These are phyloP conservation scores for Skeletonema potamos DNA, from an alignment of 108 stramenopile genomes.

Conservation along the genomic window DNA sequence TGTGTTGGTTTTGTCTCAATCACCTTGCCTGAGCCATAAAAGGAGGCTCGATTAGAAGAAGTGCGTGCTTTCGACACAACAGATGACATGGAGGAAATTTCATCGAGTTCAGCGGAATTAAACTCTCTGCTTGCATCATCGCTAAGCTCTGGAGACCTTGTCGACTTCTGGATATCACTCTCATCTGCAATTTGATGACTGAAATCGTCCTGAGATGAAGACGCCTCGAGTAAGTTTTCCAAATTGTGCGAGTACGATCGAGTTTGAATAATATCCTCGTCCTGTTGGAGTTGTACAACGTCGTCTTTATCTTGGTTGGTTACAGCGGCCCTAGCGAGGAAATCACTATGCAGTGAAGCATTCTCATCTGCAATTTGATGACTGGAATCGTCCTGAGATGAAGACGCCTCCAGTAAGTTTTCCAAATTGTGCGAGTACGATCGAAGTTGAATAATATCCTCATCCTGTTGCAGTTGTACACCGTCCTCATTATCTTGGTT, in stretches of 20 bases:
- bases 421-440: neutral
- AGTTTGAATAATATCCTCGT: neutral
- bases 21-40: no score
- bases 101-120: neutral
- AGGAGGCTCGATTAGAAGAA: slow-evolving; percentile 1
- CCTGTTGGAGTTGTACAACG: neutral
- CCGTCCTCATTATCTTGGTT: neutral
- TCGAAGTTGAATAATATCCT: neutral
- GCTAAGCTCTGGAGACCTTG: neutral
- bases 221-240: neutral
- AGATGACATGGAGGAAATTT: slow-evolving; percentile 35
- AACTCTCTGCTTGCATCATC: neutral
- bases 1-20: neutral
- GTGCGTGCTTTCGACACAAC: slow-evolving; percentile 36
- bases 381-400: neutral
- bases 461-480: neutral
- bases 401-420: neutral
- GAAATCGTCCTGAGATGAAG: neutral
- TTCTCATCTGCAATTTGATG: no score
- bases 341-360: no score
- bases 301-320: no score
- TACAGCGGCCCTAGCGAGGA: no score
- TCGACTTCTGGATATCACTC: neutral
- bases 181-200: no score
- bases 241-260: neutral